Base-by-base conservation (phyloP, 768 basidiomycete genomes). In the Lactarius hatsudake region DNA sequence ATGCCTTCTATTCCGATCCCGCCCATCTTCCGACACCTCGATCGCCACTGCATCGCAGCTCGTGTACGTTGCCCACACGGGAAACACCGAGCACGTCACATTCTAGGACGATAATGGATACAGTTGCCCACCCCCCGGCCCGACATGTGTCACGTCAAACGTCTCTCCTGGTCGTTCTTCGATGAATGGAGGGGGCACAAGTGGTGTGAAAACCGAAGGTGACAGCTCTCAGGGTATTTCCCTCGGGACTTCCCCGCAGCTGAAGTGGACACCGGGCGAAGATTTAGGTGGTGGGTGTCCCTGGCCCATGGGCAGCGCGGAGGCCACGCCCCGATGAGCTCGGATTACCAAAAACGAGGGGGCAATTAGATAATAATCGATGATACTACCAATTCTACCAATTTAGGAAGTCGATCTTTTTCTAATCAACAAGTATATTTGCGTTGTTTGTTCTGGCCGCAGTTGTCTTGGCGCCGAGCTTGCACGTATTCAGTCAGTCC, bases 21-120 rank as follows among this genome's bases (percentile, higher is more conserved):
- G 61, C 66, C 51, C 61, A 66, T 58, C 43, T 67, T 55, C 55
- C 64, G 64, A 59, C 12, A 9, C 48, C 38, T 54, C 56, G 66
- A 67, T 67, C 62, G 30, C 66, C 66, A 63, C 66, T 43, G 61
- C 66, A 63, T 67, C 62, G 66, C 61, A 17, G 45, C 54, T 56
- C 17, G 56, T 51, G 20, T 40, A 62, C 43, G 59, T 60, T 42
- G 17, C 30, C 59, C 38, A 53, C 38, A 53, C 23, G 23, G 26
- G 15, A 18, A 12, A 36, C 17, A n/a, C n/a, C 45, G 45, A n/a
- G 48, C 48, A 51, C 23, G 48, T 13, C 48, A 38, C n/a, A 30
- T 48, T 61, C 26, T 12, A 48, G 43, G 56, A 61, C 32, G 43
- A 54, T 60, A 26, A 53, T 38, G 9, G 55, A 56, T 43, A 48